Percentiles rank a stretch among this genome's conserved stretches.
phyloP scores from a whole-genome alignment of 441 rosid species.

The Croton setiger region DNA sequence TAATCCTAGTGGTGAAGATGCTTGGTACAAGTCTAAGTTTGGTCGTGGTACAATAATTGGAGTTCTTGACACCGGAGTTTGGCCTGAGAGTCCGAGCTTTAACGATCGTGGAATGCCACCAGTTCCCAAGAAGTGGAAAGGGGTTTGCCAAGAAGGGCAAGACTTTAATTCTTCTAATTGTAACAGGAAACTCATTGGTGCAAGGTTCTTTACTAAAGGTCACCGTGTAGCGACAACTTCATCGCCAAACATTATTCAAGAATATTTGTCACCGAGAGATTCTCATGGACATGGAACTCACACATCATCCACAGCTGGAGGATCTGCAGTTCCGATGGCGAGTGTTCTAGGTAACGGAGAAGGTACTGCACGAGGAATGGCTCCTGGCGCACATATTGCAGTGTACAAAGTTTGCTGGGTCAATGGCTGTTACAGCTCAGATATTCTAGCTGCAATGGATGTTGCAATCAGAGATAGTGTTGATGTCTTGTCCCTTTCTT shows the following conservation, averaged over 20 bases:
- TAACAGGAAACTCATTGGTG: conserved; percentile 70
- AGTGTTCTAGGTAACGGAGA: conserved; percentile 68
- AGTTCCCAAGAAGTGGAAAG: conserved; percentile 65
- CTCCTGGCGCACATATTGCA: conserved; percentile 69
- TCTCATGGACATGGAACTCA: conserved; percentile 92
- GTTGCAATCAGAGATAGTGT: conserved; percentile 66
- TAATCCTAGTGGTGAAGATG: conserved; percentile 47
- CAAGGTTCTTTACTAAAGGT: conserved; percentile 74
- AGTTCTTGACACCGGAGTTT: conserved; percentile 68
- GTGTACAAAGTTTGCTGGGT: conserved; percentile 79
- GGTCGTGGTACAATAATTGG: conserved; percentile 73
- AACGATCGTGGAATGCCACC: conserved; percentile 63
- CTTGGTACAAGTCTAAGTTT: conserved; percentile 69
- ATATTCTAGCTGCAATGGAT: conserved; percentile 75
- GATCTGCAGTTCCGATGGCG: conserved; percentile 51
- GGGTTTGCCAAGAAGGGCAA: conserved; percentile 58
- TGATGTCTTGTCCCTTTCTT: conserved; percentile 60
- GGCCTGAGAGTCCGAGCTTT: conserved; percentile 83
- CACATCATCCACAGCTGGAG: conserved; percentile 81
- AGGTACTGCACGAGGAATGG: conserved; percentile 78
- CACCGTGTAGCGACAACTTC: conserved; percentile 34
- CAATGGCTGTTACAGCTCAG: conserved; percentile 71
- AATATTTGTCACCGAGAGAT: conserved; percentile 77
- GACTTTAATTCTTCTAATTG: conserved; percentile 44
- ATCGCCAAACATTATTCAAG: conserved; percentile 41